phyloP scores from a whole-genome alignment of 768 basidiomycete genomes.

The Candolleomyces eurysporus region DNA sequence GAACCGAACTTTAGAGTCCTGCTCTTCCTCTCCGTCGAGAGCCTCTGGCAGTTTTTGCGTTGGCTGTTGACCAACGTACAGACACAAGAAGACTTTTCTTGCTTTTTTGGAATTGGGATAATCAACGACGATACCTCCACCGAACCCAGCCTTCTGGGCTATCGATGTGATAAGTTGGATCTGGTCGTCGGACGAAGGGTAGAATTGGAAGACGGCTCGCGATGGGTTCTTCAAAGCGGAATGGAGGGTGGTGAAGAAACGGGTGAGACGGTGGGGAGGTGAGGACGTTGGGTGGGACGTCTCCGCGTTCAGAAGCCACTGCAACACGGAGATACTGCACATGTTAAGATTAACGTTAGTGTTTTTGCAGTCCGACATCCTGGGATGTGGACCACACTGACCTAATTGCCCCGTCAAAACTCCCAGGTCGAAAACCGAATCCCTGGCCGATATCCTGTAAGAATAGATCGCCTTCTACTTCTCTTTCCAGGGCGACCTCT shows the following conservation, averaged over 20 bases:
- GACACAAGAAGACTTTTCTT: conserved; percentile 88
- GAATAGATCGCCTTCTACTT: conserved; percentile 95
- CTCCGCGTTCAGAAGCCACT: conserved; percentile 98
- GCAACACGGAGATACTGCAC: conserved; percentile 91
- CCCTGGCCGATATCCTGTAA: conserved; percentile 98
- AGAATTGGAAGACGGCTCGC: conserved; percentile 89
- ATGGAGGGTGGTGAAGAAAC: conserved; percentile 92
- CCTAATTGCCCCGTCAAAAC: conserved; percentile 98
- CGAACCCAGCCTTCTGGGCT: conserved; percentile 94
- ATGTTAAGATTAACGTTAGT: neutral
- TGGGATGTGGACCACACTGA: conserved; percentile 22
- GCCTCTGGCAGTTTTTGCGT: conserved; percentile 68
- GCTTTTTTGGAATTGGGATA: conserved; percentile 98
- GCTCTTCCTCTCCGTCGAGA: conserved; percentile 65
- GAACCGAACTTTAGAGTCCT: conserved; percentile 60
- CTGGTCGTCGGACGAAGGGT: conserved; percentile 96
- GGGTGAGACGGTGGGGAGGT: conserved; percentile 78
- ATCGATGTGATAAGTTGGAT: conserved; percentile 91
- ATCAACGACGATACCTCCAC: conserved; percentile 94
- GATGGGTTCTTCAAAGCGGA: conserved; percentile 83
- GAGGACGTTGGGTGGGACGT: conserved; percentile 87
- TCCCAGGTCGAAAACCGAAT: conserved; percentile 93
- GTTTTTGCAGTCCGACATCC: too few relatives aligned
- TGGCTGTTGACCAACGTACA: conserved; percentile 84
- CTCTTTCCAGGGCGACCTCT: conserved; percentile 95